Base-by-base conservation (phyloP, 176 grass and related monocot species). In the Hsuehochloa calcarea region DNA sequence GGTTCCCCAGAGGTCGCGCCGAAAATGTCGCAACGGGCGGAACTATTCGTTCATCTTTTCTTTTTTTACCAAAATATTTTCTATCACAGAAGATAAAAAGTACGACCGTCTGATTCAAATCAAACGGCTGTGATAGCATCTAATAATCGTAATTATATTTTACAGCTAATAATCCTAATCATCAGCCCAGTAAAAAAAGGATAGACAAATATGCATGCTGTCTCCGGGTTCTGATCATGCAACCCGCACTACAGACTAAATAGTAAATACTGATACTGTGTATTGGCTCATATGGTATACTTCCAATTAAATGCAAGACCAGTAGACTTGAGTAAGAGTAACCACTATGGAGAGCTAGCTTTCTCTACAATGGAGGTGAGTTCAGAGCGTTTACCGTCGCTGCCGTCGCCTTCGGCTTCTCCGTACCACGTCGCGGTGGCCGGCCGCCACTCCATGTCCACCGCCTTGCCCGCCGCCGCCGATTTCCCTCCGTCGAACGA, bases 401-500 rank as follows among this genome's bases (percentile, higher is more conserved):
- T 99, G 84, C 97, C 93, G 84, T 99, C 97, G 75, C 97, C 97
- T 3, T 96, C 90, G 19, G 97, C 78, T 19, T 89, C 88, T 59
- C 97, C 97, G 71, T 96, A 99, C 97, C 97, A 99, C 47, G 97
- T 99, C 64, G 97, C 97, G 59, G 91, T 96, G 20, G 97, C 97
- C 34, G 91, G 82, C 7, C 92, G 90, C 97, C 97, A 99, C 83
- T 99, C 93, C 70, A 74, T 65, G 82, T 95, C 95, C 37, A 79
- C 80, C 64, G 49, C 79, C 19, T 38, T 64, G 67, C 59, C 75
- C 15, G 82, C 68, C 38, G 77, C 38, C 4, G 75, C 65, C 25
- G 73, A 52, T 23, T 82, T 65, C 7, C 43, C 83, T 74, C 38
- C 70, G 60, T 82, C 51, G 70, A 79, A 60, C 62, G 64, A 77